These are phyloP conservation scores for Xerocomus nothofagi DNA, from an alignment of 1,284 basidiomycete genomes.

Conservation along the genomic window DNA sequence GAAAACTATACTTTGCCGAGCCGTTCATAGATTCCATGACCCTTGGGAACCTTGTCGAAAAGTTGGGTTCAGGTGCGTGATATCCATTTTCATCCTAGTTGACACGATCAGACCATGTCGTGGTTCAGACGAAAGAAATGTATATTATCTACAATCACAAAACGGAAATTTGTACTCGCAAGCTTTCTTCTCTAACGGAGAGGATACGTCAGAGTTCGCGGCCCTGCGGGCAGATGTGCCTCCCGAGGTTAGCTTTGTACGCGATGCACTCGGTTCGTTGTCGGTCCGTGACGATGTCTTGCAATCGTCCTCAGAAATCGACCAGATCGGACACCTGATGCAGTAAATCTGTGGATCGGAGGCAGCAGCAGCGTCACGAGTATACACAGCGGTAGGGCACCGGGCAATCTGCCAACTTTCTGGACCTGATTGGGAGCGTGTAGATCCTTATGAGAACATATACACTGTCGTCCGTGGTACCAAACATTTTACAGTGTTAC, in stretches of 20 bases:
- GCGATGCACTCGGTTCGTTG: constrained; percentile 70
- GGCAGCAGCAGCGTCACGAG: constrained; percentile 75
- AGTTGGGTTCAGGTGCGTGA: constrained; percentile 39
- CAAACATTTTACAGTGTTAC: constrained; percentile 83
- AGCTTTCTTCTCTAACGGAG: constrained; percentile 40
- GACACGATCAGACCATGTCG: constrained; percentile 1
- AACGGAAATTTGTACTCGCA: constrained; percentile 81
- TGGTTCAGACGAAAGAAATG: constrained; percentile 29
- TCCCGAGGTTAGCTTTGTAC: constrained; percentile 70
- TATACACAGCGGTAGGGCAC: constrained; percentile 72
- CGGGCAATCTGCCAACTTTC: not conserved
- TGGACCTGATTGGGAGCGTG: constrained; percentile 11
- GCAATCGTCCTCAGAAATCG: constrained; percentile 1
- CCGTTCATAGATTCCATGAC: constrained; percentile 70
- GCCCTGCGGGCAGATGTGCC: constrained; percentile 63
- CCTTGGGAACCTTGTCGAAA: constrained; percentile 56
- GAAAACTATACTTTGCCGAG: constrained; percentile 73
- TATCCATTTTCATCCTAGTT: not conserved
- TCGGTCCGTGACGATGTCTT: not conserved
- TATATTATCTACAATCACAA: constrained; percentile 84
- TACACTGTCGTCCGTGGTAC: constrained; percentile 82
- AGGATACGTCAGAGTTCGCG: constrained; percentile 58
- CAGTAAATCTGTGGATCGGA: constrained; percentile 92
- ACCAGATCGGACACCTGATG: constrained; percentile 71
- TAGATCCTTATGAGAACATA: constrained; percentile 91